These are phyloP conservation scores for Galerina sulciceps DNA, from an alignment of 768 basidiomycete genomes.

Conservation along the genomic window DNA sequence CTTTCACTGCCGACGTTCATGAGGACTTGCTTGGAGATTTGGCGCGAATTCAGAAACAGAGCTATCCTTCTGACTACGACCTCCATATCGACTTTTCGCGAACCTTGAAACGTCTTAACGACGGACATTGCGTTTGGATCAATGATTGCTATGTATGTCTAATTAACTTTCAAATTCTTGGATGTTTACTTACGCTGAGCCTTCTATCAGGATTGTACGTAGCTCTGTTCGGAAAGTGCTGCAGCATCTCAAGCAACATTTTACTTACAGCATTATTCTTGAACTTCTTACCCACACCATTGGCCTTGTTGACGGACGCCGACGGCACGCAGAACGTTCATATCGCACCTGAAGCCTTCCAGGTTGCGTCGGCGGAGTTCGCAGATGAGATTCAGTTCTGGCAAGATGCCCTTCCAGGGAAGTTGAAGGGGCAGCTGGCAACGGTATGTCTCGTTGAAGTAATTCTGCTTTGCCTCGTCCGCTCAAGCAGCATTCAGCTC, in stretches of 20 bases:
- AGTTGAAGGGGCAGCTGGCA: conserved; percentile 49
- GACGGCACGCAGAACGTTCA: conserved; percentile 52
- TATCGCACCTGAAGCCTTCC: conserved; percentile 60
- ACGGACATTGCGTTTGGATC: conserved; percentile 61
- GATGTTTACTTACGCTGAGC: background rate
- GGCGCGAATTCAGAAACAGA: conserved; percentile 46
- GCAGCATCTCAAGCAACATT: background rate
- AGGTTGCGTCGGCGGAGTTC: conserved; percentile 55
- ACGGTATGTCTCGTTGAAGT: conserved; percentile 37
- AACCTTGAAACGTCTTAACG: conserved; percentile 57
- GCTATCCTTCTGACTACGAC: conserved; percentile 56
- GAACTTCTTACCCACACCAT: conserved; percentile 54
- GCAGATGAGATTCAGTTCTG: conserved; percentile 55
- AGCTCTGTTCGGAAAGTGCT: background rate
- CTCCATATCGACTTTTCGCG: conserved; percentile 62
- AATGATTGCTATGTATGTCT: conserved; percentile 51
- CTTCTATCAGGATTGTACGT: conserved; percentile 42
- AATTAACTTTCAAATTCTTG: background rate
- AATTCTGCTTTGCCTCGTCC: background rate
- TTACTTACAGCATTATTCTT: conserved; percentile 39
- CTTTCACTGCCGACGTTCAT: conserved; percentile 57
- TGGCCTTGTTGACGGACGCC: conserved; percentile 48
- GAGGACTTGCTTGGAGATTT: conserved; percentile 58
- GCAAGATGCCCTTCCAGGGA: conserved; percentile 56
- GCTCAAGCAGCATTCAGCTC: conserved; percentile 23